Base-by-base conservation (phyloP, 495 filamentous ascomycete species). In the Penicillium odoratum region DNA sequence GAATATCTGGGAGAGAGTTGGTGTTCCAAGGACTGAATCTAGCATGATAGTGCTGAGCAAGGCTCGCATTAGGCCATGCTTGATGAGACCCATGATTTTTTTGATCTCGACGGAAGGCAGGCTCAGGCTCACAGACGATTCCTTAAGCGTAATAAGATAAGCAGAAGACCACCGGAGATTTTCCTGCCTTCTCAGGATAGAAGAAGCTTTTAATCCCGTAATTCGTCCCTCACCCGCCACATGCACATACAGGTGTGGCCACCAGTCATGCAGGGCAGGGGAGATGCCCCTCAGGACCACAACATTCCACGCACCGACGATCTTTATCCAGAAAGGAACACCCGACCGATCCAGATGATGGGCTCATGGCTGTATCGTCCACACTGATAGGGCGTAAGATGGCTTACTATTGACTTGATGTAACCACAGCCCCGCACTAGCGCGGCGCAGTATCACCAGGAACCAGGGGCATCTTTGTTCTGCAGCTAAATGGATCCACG, bases 251-350 rank as follows among this genome's bases (percentile, higher is more conserved):
- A 49, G 25, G 46, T 18, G 46, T 48, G 26, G 30, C 26, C 3
- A 38, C 25, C 26, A 40, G 56, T 50, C 57, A 59, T 51, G 61
- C 44, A 45, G 44, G 13, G 42, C 25, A 29, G 33, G 13, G 26
- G 25, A 31, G 7, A 48, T 13, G 34, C 28, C 60, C 51, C 54
- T 28, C 58, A 64, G 33, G 18, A 44, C 48, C 51, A 42, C 50
- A 58, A 51, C 63, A 66, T 66, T 66, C 63, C 63, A 55, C 56
- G 53, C 60, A 47, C 33, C 49, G 64, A 40, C 58, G 64, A 62
- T 65, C 59, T 25, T n/a, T 58, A 47, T 51, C 55, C 21, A 50
- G 42, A 60, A 60, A 28, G 48, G 52, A 58, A 52, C 21, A 52
- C 16, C 42, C 5, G 30, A 51, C 15, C 48, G 40, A 53, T 54